Evolutionary conservation across 2,329 filamentous ascomycete species (phyloP).

Genomic region (Stromatinia cepivora): DNA sequence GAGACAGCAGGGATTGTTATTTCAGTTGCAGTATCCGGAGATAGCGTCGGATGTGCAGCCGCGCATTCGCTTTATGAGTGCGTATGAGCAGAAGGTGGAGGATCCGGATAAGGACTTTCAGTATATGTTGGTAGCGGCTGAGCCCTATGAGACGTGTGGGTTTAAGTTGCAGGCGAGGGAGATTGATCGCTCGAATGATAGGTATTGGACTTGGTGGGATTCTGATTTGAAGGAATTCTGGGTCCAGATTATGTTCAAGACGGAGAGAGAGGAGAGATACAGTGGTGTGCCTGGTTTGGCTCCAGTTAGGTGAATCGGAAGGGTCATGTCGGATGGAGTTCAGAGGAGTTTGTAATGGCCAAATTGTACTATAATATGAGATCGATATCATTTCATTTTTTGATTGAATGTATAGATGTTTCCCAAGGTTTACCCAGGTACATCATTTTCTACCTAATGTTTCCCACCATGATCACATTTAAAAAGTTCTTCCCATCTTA

Average conservation of each 20-base stretch:
- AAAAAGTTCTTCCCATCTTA: slow-evolving; percentile 17
- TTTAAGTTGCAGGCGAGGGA: slow-evolving; percentile 96
- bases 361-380: slow-evolving; percentile 22
- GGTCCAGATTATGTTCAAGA: slow-evolving; percentile 98
- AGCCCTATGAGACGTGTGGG: slow-evolving; percentile 95
- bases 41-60: slow-evolving; percentile 74
- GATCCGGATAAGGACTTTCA: slow-evolving; percentile 93
- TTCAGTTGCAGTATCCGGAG: slow-evolving; percentile 94
- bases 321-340: slow-evolving; percentile 9
- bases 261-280: slow-evolving; percentile 91
- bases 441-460: slow-evolving; percentile 22
- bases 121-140: slow-evolving; percentile 91
- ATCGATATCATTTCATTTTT: slow-evolving; percentile 18
- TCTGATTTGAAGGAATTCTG: slow-evolving; percentile 95
- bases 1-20: slow-evolving; percentile 85
- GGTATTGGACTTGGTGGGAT: slow-evolving; percentile 95
- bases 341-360: slow-evolving; percentile 20
- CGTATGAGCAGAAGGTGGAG: slow-evolving; percentile 93
- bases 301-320: slow-evolving; percentile 32
- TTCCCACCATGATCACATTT: slow-evolving; percentile 20
- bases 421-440: slow-evolving; percentile 4
- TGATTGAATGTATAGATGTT: slow-evolving; percentile 14
- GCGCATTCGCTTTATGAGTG: slow-evolving; percentile 94
- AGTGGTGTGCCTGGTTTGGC: slow-evolving; percentile 63
- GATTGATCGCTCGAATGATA: slow-evolving; percentile 83